Evolutionary conservation across 768 basidiomycete species (phyloP).

Genomic region (Amanita molliuscula): DNA sequence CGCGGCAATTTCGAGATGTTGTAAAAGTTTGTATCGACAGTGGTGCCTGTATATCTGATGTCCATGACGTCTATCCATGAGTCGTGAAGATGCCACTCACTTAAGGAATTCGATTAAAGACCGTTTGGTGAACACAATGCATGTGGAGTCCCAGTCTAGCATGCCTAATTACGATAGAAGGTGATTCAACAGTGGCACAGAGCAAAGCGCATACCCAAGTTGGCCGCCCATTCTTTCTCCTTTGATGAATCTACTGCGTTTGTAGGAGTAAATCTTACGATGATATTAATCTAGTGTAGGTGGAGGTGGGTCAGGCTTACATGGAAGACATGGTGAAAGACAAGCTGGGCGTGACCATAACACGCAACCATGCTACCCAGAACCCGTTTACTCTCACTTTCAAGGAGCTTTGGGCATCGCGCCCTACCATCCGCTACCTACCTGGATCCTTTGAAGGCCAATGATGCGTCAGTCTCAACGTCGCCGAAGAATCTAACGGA

Average conservation of each 20-base stretch:
- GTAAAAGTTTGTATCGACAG: conserved; percentile 65
- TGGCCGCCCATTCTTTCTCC: conserved; percentile 64
- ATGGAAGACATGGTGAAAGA: conserved; percentile 27
- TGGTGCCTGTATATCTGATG: conserved; percentile 58
- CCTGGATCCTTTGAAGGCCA: not conserved
- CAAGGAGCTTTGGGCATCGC: not conserved
- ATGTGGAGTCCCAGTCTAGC: conserved; percentile 73
- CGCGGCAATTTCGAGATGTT: conserved; percentile 72
- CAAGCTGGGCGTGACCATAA: not conserved
- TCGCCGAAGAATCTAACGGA: conserved; percentile 45
- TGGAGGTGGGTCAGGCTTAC: conserved; percentile 17
- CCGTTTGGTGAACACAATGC: conserved; percentile 73
- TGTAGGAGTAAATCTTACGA: conserved; percentile 46
- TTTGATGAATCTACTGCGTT: conserved; percentile 48
- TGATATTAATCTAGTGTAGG: not conserved
- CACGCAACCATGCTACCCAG: not conserved
- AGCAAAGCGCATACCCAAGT: conserved; percentile 38
- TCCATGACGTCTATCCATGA: conserved; percentile 4
- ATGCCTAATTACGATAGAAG: conserved; percentile 35
- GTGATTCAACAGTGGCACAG: not conserved
- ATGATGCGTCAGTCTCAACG: conserved; percentile 26
- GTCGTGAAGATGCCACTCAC: conserved; percentile 26
- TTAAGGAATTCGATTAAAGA: conserved; percentile 69
- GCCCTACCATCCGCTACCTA: not conserved
- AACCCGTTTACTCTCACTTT: not conserved